phyloP scores from a whole-genome alignment of 768 basidiomycete species.

The Dioszegia hungarica region DNA sequence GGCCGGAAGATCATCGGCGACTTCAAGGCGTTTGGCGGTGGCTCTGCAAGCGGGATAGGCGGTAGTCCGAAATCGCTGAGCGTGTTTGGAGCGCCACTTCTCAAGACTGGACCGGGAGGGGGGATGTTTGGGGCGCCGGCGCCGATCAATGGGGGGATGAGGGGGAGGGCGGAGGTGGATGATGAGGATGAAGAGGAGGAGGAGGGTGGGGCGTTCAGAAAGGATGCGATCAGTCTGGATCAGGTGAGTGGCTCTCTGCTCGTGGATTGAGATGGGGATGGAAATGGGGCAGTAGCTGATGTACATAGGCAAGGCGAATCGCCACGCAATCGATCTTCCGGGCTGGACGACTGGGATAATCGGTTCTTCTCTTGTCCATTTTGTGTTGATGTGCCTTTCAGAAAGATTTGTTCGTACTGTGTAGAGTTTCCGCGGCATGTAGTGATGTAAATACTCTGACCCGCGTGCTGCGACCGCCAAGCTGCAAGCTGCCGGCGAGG shows the following conservation, averaged over 20 bases:
- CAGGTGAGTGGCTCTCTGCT: conserved; percentile 68
- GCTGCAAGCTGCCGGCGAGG: too few species aligned
- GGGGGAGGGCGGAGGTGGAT: conserved; percentile 56
- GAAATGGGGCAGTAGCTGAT: too few species aligned
- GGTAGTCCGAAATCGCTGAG: conserved; percentile 63
- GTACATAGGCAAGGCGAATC: conserved; percentile 46
- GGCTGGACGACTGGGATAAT: conserved; percentile 27
- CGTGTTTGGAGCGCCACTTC: conserved; percentile 67
- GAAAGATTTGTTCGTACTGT: too few species aligned
- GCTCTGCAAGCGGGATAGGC: conserved; percentile 45
- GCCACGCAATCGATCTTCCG: conserved; percentile 43
- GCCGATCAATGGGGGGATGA: conserved; percentile 52
- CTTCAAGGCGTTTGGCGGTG: conserved; percentile 52
- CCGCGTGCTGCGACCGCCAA: too few species aligned
- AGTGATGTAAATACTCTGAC: too few species aligned
- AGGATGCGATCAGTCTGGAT: conserved; percentile 84
- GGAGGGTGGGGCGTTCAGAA: conserved; percentile 52
- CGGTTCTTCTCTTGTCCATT: too few species aligned
- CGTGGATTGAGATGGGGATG: neutral
- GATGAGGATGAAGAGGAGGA: conserved; percentile 65
- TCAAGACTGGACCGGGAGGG: conserved; percentile 36
- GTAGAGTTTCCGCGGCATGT: too few species aligned
- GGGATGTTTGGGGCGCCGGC: conserved; percentile 40
- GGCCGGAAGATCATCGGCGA: conserved; percentile 83
- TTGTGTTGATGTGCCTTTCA: too few species aligned